A percentile compares a stretch with the other conserved stretches of the same genome.
Conservation (phyloP, 164 flowering plant species). For the Cinnamomum chago region DNA sequence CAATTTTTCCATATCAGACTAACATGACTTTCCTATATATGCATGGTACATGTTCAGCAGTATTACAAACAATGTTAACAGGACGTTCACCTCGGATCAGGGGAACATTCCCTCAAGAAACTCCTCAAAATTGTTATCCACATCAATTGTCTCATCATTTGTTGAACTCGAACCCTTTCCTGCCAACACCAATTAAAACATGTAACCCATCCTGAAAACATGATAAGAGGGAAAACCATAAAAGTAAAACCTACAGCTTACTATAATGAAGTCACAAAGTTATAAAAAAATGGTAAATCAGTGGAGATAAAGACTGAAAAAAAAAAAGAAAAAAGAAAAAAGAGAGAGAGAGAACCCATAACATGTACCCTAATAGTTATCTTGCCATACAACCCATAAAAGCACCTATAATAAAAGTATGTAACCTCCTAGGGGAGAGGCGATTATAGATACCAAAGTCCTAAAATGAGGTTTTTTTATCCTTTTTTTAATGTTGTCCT, state of each 20-base stretch:
- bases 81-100: background rate
- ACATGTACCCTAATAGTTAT: no score
- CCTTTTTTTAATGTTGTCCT: no score
- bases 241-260: background rate
- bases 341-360: no score
- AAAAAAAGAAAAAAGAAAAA: rapidly evolving
- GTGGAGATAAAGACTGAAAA: no score
- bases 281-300: no score
- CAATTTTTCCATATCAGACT: background rate
- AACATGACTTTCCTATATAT: background rate
- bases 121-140: constrained; percentile 49
- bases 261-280: no score
- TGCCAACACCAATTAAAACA: constrained; percentile 11
- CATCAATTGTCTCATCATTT: constrained; percentile 13
- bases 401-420: no score
- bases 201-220: background rate
- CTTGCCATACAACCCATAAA: no score
- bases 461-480: no score
- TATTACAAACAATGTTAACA: no score
- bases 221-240: background rate
- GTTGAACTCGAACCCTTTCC: constrained; percentile 32
- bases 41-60: background rate
- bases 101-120: constrained; percentile 68
- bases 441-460: no score
- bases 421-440: no score